Evolutionary conservation across 2,329 filamentous ascomycete species (phyloP).

Genomic region (Calonectria montana): DNA sequence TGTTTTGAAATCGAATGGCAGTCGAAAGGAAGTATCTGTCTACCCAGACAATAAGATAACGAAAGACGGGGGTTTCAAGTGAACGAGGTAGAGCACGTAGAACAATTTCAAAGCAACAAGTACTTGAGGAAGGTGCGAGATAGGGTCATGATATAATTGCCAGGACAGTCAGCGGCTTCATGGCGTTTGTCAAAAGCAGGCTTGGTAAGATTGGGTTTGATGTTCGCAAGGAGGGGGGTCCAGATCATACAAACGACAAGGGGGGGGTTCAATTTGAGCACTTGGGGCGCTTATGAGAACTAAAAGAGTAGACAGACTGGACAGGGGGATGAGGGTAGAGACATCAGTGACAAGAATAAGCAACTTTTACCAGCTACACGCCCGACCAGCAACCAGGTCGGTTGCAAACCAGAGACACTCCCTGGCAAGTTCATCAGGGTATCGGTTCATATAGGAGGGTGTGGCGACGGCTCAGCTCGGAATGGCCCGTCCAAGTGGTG

Average conservation of each 20-base stretch:
- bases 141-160: not conserved
- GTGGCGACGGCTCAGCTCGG: not conserved
- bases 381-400: not conserved
- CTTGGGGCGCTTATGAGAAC: not conserved
- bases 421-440: not conserved
- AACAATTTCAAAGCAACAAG: too few species aligned
- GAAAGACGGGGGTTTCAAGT: not conserved
- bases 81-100: not conserved
- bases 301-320: not conserved
- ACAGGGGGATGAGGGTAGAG: not conserved
- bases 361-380: not conserved
- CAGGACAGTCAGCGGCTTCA: not conserved
- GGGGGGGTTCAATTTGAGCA: not conserved
- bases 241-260: not conserved
- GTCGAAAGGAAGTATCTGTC: not conserved
- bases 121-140: not conserved
- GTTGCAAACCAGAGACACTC: not conserved
- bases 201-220: not conserved
- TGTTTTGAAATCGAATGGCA: not conserved
- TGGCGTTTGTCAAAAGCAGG: not conserved
- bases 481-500: not conserved
- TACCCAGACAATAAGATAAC: not conserved
- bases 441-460: not conserved
- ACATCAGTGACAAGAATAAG: not conserved
- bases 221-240: not conserved